Evolutionary conservation across 148 eudicot genomes (phyloP).

Genomic region (Rhododendron kiyosumense): DNA sequence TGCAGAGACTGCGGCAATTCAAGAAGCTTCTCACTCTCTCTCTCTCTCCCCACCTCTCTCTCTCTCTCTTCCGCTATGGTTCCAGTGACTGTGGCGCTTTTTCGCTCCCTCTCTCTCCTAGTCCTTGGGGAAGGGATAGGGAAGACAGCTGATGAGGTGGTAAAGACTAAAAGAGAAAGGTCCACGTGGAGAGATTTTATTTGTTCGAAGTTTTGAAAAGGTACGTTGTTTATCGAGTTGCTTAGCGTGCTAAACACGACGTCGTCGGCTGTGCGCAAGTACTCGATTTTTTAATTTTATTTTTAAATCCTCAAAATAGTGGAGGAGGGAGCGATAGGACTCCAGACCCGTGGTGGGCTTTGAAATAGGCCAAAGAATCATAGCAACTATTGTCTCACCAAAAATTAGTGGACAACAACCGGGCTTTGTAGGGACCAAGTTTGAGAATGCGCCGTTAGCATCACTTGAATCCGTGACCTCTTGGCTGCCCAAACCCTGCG

Average conservation of each 20-base stretch:
- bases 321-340: too few species aligned
- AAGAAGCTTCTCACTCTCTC: slow-evolving; percentile 8
- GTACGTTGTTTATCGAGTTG: not conserved
- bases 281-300: too few species aligned
- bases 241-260: not conserved
- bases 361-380: too few species aligned
- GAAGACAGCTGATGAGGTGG: slow-evolving; percentile 16
- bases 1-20: not conserved
- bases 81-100: not conserved
- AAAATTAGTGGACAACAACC: too few species aligned
- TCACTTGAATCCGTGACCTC: too few species aligned
- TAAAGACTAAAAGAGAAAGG: not conserved
- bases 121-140: slow-evolving; percentile 21
- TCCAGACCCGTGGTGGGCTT: too few species aligned
- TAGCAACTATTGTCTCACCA: too few species aligned
- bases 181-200: slow-evolving; percentile 24
- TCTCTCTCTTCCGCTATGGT: not conserved
- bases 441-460: too few species aligned
- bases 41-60: not conserved
- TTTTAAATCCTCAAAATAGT: too few species aligned
- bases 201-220: not conserved
- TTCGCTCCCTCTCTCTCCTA: not conserved
- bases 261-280: not conserved
- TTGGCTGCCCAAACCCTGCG: too few species aligned
- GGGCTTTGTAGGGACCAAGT: too few species aligned